Conservation (phyloP, 495 filamentous ascomycete genomes). For the Pseudevernia furfuracea region DNA sequence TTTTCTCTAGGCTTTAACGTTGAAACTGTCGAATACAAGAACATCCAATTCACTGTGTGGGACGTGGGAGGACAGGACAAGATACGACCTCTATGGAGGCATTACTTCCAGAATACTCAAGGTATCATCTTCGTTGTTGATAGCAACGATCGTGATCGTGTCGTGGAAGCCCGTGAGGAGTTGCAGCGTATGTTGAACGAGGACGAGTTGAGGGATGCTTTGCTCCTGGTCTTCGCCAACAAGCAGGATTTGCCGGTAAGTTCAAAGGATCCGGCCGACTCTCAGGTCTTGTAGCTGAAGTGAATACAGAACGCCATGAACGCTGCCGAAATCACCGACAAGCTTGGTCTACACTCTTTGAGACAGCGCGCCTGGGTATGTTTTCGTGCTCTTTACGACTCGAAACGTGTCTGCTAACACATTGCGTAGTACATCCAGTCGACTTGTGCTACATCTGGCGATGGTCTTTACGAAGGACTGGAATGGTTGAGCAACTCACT, state of each 20-base stretch:
- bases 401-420: constrained; percentile 22
- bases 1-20: constrained; percentile 88
- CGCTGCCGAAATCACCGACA: constrained; percentile 98
- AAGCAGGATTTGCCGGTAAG: constrained; percentile 99
- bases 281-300: constrained; percentile 12
- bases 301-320: constrained; percentile 89
- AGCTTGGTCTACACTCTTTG: constrained; percentile 97
- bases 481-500: constrained; percentile 97
- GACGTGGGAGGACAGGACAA: constrained; percentile 99
- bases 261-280: constrained; percentile 13
- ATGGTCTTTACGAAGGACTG: constrained; percentile 99
- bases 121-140: constrained; percentile 99
- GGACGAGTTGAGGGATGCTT: constrained; percentile 95
- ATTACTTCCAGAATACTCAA: constrained; percentile 99
- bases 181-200: constrained; percentile 99
- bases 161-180: constrained; percentile 97
- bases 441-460: constrained; percentile 96
- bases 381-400: constrained; percentile 21
- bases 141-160: constrained; percentile 99
- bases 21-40: constrained; percentile 98
- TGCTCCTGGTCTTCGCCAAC: constrained; percentile 98
- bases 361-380: constrained; percentile 97
- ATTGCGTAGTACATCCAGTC: constrained; percentile 90
- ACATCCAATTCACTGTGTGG: constrained; percentile 99
- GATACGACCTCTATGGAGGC: constrained; percentile 94